Conservation (phyloP, 2,329 filamentous ascomycete genomes). For the Venturia effusa region DNA sequence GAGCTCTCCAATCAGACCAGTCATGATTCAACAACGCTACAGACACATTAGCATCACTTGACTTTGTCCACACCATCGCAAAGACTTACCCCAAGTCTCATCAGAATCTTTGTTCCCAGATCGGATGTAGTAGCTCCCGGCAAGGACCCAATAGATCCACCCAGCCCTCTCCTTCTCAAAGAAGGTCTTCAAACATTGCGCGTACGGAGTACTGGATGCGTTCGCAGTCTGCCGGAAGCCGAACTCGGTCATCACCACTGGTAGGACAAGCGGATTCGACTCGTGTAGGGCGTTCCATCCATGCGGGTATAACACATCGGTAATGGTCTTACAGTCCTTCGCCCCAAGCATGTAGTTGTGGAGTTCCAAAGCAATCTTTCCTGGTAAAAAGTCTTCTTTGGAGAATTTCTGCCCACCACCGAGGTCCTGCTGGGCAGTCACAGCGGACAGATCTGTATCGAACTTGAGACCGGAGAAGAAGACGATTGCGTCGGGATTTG, state of each 20-base stretch:
- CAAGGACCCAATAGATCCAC: conserved; percentile 31
- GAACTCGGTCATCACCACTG: conserved; percentile 44
- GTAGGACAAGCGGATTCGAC: conserved; percentile 29
- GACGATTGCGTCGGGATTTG: conserved; percentile 43
- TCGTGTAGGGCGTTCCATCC: conserved; percentile 44
- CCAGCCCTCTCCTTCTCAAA: conserved; percentile 39
- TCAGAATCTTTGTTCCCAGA: conserved; percentile 5
- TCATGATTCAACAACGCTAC: conserved; percentile 4
- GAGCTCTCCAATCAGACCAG: conserved; percentile 5
- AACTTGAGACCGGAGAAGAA: conserved; percentile 49
- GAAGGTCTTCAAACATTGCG: conserved; percentile 40
- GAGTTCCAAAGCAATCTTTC: conserved; percentile 50
- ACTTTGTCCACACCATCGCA: background rate
- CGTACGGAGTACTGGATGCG: conserved; percentile 40
- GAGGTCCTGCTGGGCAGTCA: conserved; percentile 35
- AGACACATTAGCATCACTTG: background rate
- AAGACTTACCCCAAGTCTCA: conserved; percentile 5
- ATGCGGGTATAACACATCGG: conserved; percentile 36
- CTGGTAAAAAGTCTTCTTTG: conserved; percentile 34
- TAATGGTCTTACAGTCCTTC: conserved; percentile 36
- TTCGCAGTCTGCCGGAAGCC: conserved; percentile 40
- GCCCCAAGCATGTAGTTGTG: conserved; percentile 50
- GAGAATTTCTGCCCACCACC: conserved; percentile 30
- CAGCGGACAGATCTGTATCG: conserved; percentile 43
- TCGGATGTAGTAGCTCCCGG: conserved; percentile 9